Evolutionary conservation across 306 rosid genomes (phyloP), one percentile per base, ranked within the genome.

Genomic region (Erythrophleum fordii): DNA sequence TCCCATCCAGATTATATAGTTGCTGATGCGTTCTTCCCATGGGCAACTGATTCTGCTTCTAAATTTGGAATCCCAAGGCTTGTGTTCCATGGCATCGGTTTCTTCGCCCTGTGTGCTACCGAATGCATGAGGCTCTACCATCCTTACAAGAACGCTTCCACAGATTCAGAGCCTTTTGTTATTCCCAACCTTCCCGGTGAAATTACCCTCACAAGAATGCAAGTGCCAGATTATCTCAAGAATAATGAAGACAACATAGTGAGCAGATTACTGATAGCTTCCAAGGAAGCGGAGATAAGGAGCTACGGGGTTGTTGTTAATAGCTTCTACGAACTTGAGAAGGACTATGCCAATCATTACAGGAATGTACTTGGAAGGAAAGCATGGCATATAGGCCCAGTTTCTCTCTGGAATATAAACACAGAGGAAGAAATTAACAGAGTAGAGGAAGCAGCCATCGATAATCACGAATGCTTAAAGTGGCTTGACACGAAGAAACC

Each of bases 311-410:
- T 78, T 39, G 2, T 91, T 17, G 66, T 83, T 12, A 91, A 91
- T 26, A 88, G 81, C 74, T 75, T 88, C 52, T 52, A 76, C 14
- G 83, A 79, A 61, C 83, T 81, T 5, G 89, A 88, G 20, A 69
- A 79, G 0, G 78, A 41, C 51, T 83, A 75, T 44, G 89, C 85
- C 0, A 79, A 88, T 46, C 53, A 76, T 75, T 85, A 78, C 17
- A 75, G 68, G 45, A 69, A 59, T 1, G 71, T 44, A 1, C 34
- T 78, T 5, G 85, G 89, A 42, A 34, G 49, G 34, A 91, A 77
- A 65, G 77, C 82, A 26, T 91, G 91, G 96, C 80, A 41, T 45
- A 56, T 91, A 3, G 93, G 93, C 29, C 90, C 88, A 0, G 12
- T 85, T 2, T 84, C 84, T 0, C 83, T 80, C 18, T 86, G 75